A percentile compares a stretch with the other conserved stretches of the same genome.
Evolutionary conservation across 2,329 filamentous ascomycete species (phyloP).

Genomic region (Septoria petroselini): DNA sequence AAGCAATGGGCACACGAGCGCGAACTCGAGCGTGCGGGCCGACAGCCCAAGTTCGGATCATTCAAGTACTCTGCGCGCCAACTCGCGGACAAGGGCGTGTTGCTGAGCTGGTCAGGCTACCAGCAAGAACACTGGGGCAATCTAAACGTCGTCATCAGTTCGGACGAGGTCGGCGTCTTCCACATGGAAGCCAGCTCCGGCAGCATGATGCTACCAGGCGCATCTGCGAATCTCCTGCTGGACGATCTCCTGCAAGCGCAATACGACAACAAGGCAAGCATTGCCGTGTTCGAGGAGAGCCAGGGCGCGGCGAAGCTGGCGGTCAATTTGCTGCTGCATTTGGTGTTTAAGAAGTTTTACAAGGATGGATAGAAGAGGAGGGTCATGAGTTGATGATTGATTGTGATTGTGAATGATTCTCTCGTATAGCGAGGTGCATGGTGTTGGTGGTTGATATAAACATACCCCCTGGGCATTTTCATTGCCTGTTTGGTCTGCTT

Average conservation of each 20-base stretch:
- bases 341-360: constrained; percentile 99
- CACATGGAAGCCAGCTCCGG: constrained; percentile 86
- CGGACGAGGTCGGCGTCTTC: constrained; percentile 88
- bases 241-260: constrained; percentile 94
- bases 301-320: constrained; percentile 68
- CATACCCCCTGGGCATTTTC: no score
- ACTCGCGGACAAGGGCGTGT: constrained; percentile 86
- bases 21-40: constrained; percentile 86
- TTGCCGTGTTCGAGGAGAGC: constrained; percentile 79
- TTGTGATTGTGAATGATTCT: no score
- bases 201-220: constrained; percentile 93
- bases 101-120: constrained; percentile 87
- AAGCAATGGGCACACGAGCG: constrained; percentile 99
- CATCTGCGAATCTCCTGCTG: constrained; percentile 80
- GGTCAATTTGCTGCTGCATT: constrained; percentile 92
- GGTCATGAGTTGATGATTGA: not conserved
- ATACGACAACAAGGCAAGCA: constrained; percentile 94
- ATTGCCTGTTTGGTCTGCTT: no score
- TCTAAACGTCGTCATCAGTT: constrained; percentile 85
- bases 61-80: constrained; percentile 94
- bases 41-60: constrained; percentile 93
- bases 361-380: constrained; percentile 39
- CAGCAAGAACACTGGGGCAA: constrained; percentile 81
- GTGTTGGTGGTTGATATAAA: no score
- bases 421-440: not conserved